Base-by-base conservation (phyloP, 345 rosid species). In the Citrus australasica region DNA sequence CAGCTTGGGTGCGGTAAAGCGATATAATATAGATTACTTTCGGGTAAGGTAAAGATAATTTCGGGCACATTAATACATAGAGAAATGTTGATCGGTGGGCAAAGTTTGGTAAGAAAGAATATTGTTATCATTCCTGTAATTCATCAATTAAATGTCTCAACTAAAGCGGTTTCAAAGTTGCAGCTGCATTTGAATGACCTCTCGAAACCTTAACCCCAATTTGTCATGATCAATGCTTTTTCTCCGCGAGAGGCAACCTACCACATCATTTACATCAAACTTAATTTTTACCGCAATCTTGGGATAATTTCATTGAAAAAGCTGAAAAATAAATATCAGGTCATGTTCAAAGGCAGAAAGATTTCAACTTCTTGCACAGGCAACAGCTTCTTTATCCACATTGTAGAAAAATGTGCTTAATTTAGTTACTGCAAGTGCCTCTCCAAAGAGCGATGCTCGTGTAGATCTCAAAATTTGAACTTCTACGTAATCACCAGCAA, bases 401-500 rank as follows among this genome's bases (percentile, higher is more conserved):
- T 74, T 71, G 73, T 56, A 72, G 69, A 87, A 84, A 81, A 91
- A 95, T 78, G 86, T 81, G 30, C 91, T 90, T 71, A 95, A 70
- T 79, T 89, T 93, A 75, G 89, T 95, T 60, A 93, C 88, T 28
- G 89, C 93, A 55, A 93, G 80, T 64, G 97, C 97, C 80, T 91
- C 90, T 59, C 99, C 97, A 35, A 59, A 90, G 42, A 93, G 81
- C 3, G 99, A 90, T 30, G 99, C 94, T 21, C 91, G 85, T 3
- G 97, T 80, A 6, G 98, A 90, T 86, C 85, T 90, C 73, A 75
- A 76, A 37, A 93, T 88, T 77, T 25, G 80, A 67, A 95, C 93
- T 88, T 95, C 98, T 69, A 93, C 92, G 30, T 84, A 93, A 73
- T 95, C 98, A 6, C 98, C 98, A 35, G 88, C 75, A 0, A 81